phyloP scores from a whole-genome alignment of 1,284 basidiomycete species.

The Schizophyllum commune region DNA sequence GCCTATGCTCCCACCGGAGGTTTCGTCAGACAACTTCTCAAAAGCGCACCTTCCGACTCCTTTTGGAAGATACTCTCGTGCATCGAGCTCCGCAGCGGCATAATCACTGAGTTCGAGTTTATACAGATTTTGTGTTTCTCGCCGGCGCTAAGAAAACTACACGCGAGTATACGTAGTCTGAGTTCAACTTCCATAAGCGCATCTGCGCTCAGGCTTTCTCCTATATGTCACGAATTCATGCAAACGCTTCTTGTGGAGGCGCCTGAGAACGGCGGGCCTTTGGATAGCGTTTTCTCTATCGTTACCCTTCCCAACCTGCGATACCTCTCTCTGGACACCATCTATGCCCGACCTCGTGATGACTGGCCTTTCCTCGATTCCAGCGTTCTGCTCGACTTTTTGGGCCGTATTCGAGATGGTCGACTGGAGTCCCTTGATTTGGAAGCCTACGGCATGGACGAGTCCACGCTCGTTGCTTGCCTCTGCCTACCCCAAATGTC shows the following conservation, averaged over 20 bases:
- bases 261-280: not conserved
- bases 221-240: not conserved
- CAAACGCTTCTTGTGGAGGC: not conserved
- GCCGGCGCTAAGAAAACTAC: not conserved
- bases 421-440: not conserved
- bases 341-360: not conserved
- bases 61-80: not conserved
- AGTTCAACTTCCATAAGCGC: no score
- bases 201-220: no score
- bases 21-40: not conserved
- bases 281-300: not conserved
- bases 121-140: not conserved
- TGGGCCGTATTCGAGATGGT: not conserved
- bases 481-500: not conserved
- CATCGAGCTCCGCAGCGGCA: not conserved
- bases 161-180: no score
- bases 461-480: not conserved
- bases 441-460: not conserved
- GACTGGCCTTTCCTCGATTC: not conserved
- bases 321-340: not conserved
- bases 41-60: not conserved
- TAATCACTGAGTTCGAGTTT: not conserved
- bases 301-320: not conserved
- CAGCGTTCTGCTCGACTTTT: not conserved
- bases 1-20: no score